phyloP scores from a whole-genome alignment of 495 filamentous ascomycete genomes.

The Hypoxylon fuscum region DNA sequence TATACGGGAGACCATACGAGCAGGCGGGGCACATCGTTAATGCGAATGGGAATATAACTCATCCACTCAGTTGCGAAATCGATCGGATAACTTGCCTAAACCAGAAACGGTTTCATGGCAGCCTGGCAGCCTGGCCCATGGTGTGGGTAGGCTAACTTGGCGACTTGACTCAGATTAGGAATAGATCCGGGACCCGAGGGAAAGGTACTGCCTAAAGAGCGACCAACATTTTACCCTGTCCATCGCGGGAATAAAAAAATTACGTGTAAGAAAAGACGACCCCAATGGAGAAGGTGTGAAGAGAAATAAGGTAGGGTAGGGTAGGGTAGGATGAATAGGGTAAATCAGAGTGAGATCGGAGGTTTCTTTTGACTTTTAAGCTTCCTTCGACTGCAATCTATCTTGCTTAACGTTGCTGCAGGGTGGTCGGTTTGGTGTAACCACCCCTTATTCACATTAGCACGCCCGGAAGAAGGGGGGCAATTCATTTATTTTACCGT shows the following conservation, averaged over 20 bases:
- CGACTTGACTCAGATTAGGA: conserved; percentile 33
- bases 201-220: conserved; percentile 38
- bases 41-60: conserved; percentile 22
- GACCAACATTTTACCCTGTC: conserved; percentile 26
- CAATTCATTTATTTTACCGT: conserved; percentile 26
- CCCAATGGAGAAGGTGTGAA: conserved; percentile 35
- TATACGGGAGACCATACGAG: conserved; percentile 13
- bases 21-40: conserved; percentile 12
- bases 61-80: conserved; percentile 26
- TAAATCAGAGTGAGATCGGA: conserved; percentile 27
- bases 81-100: conserved; percentile 37
- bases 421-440: conserved; percentile 36
- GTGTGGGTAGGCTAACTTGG: conserved; percentile 22
- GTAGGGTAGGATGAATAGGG: conserved; percentile 20
- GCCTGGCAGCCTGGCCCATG: conserved; percentile 10
- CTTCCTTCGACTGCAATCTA: conserved; percentile 41
- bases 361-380: conserved; percentile 45
- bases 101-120: conserved; percentile 21
- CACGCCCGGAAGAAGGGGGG: conserved; percentile 22
- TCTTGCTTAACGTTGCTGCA: conserved; percentile 42
- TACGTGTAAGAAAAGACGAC: conserved; percentile 7
- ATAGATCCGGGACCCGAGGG: conserved; percentile 36
- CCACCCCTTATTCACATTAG: conserved; percentile 19
- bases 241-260: conserved; percentile 26
- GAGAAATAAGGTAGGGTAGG: conserved; percentile 22